Evolutionary conservation across 345 rosid species (phyloP).

Genomic region (Citrus medica): DNA sequence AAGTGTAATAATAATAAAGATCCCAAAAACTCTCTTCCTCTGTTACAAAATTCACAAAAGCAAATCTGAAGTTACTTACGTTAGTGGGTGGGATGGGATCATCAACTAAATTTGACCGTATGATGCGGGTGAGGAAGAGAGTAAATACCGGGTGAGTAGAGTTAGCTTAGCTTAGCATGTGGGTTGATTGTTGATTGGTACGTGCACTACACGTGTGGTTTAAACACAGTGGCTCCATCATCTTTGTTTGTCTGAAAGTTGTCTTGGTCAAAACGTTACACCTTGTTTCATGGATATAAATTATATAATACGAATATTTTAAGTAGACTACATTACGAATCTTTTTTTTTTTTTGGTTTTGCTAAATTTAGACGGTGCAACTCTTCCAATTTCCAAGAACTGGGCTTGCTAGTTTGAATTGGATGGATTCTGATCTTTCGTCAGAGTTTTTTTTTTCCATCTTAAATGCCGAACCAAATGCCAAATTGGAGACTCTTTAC

Average conservation of each 20-base stretch:
- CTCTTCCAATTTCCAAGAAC: not conserved
- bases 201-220: not conserved
- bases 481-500: too few species aligned
- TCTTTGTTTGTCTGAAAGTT: not conserved
- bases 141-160: not conserved
- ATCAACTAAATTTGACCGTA: too few species aligned
- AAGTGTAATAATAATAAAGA: not conserved
- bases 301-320: too few species aligned
- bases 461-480: not conserved
- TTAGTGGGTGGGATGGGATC: too few species aligned
- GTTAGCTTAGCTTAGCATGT: not conserved
- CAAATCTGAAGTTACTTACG: too few species aligned
- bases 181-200: not conserved
- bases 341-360: too few species aligned
- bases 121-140: not conserved
- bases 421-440: not conserved
- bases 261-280: conserved; percentile 7
- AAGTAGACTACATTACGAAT: too few species aligned
- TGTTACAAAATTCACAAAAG: too few species aligned
- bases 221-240: not conserved
- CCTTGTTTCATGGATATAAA: not conserved
- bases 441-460: not conserved
- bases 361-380: not conserved
- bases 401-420: not conserved
- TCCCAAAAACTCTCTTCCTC: not conserved